Percentiles rank a stretch among this genome's conserved stretches.
Conservation (phyloP, 1,284 basidiomycete species). For the Apiotrichum gracile region DNA sequence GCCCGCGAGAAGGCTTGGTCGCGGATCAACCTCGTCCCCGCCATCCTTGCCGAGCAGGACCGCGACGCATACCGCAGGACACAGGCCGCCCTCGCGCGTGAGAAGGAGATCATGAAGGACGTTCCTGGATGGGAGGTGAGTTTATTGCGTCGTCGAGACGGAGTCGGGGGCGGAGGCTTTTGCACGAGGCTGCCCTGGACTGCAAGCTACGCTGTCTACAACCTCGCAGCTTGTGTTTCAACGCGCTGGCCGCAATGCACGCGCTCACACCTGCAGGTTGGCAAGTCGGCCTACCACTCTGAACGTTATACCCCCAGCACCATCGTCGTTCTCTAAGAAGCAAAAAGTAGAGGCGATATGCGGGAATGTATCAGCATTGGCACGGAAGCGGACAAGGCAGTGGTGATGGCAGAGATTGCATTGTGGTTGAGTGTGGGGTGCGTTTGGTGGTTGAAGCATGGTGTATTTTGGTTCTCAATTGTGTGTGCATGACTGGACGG, state of each 20-base stretch:
- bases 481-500: too few species aligned
- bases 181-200: too few species aligned
- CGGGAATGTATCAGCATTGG: conserved; percentile 2
- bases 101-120: conserved; percentile 93
- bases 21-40: conserved; percentile 86
- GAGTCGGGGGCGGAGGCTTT: too few species aligned
- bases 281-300: conserved; percentile 81
- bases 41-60: conserved; percentile 88
- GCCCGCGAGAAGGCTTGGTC: conserved; percentile 92
- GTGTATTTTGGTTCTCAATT: too few species aligned
- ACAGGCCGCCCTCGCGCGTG: conserved; percentile 70
- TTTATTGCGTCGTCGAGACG: conserved; percentile 18
- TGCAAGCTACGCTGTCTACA: too few species aligned
- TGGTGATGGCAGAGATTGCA: too few species aligned
- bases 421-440: too few species aligned
- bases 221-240: too few species aligned
- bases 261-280: conserved; percentile 51
- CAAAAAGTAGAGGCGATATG: neutral
- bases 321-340: conserved; percentile 49
- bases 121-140: conserved; percentile 91
- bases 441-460: too few species aligned
- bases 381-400: neutral
- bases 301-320: conserved; percentile 64
- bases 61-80: conserved; percentile 79
- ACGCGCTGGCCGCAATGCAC: neutral